Conservation (phyloP, 2,329 filamentous ascomycete species). For the Aspergillus ochraceoroseus region DNA sequence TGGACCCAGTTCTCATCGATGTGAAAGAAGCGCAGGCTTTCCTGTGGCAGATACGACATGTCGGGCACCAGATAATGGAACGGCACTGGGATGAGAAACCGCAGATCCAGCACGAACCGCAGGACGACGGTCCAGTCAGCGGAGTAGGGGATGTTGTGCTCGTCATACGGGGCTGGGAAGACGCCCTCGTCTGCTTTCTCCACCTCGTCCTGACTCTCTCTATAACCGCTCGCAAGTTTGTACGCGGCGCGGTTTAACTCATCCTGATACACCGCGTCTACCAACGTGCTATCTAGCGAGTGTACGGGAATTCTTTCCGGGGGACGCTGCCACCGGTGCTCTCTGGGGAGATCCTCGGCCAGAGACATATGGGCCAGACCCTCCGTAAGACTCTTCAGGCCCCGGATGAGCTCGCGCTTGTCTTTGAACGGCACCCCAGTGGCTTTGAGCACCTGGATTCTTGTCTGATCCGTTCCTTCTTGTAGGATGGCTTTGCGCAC, state of each 20-base stretch:
- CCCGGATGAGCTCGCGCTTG: not conserved
- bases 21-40: conserved; percentile 45
- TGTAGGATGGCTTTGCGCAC: conserved; percentile 18
- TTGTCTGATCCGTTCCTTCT: not conserved
- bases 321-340: not conserved
- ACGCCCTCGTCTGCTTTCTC: not conserved
- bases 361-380: not conserved
- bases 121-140: conserved; percentile 40
- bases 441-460: not conserved
- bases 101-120: conserved; percentile 36
- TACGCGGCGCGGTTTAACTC: not conserved
- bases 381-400: not conserved
- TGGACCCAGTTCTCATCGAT: conserved; percentile 46
- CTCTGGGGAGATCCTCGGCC: not conserved
- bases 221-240: not conserved
- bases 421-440: not conserved
- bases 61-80: conserved; percentile 43
- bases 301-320: not conserved
- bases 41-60: conserved; percentile 32
- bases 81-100: conserved; percentile 39
- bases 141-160: conserved; percentile 28
- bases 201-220: not conserved
- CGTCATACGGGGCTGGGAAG: conserved; percentile 27
- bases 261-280: not conserved
- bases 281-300: not conserved